Evolutionary conservation across 176 grass and related monocot genomes (phyloP).

Genomic region (Hordeum marinum): DNA sequence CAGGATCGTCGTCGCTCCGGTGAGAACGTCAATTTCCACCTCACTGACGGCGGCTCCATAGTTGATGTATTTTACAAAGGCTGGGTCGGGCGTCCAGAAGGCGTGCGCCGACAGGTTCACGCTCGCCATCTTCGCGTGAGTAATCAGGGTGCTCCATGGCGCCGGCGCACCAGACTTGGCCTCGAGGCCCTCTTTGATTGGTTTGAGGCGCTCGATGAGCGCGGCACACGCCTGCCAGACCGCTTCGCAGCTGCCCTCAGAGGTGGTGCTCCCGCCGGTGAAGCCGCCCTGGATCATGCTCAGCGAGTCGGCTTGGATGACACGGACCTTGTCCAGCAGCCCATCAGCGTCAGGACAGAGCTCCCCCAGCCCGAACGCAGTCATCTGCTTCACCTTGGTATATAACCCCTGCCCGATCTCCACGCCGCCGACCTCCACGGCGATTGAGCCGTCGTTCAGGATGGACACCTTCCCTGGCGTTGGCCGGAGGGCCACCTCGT

Average conservation of each 20-base stretch:
- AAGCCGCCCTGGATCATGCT: slow-evolving; percentile 69
- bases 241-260: slow-evolving; percentile 75
- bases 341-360: slow-evolving; percentile 33
- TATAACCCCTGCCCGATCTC: slow-evolving; percentile 85
- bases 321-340: slow-evolving; percentile 59
- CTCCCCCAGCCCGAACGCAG: slow-evolving; percentile 54
- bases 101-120: slow-evolving; percentile 61
- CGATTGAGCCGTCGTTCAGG: slow-evolving; percentile 76
- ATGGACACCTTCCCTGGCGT: slow-evolving; percentile 84
- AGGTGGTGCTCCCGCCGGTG: slow-evolving; percentile 81
- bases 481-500: slow-evolving; percentile 17
- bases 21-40: slow-evolving; percentile 75
- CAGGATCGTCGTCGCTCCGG: slow-evolving; percentile 67
- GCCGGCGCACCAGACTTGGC: slow-evolving; percentile 26
- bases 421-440: slow-evolving; percentile 78
- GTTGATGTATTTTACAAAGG: slow-evolving; percentile 49
- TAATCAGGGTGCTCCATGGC: slow-evolving; percentile 58
- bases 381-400: slow-evolving; percentile 90
- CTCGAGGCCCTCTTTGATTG: slow-evolving; percentile 63
- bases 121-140: slow-evolving; percentile 46
- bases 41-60: slow-evolving; percentile 78
- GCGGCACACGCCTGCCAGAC: slow-evolving; percentile 42
- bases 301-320: slow-evolving; percentile 75
- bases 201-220: slow-evolving; percentile 60
- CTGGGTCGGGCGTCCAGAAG: slow-evolving; percentile 51